Conservation (phyloP, 768 basidiomycete genomes). For the Termitomyces sp. region DNA sequence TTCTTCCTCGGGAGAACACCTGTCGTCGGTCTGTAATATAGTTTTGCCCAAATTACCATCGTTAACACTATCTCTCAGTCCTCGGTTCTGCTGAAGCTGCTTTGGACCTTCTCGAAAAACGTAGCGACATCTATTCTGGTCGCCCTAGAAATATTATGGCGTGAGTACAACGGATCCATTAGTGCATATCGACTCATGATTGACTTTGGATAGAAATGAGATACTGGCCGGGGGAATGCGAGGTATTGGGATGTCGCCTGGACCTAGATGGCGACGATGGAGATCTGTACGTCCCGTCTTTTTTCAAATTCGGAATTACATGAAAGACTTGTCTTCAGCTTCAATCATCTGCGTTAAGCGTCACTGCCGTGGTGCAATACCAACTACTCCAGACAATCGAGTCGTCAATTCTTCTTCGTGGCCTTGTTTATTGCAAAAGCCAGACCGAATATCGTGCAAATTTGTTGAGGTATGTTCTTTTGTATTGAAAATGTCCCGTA, state of each 20-base stretch:
- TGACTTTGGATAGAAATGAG: conserved; percentile 16
- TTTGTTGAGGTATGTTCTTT: conserved; percentile 5
- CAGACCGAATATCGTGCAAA: not conserved
- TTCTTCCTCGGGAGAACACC: conserved; percentile 17
- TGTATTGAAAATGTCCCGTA: not conserved
- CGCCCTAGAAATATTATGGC: conserved; percentile 24
- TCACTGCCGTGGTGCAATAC: conserved; percentile 5
- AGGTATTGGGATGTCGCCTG: conserved; percentile 26
- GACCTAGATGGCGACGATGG: conserved; percentile 26
- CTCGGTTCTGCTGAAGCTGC: conserved; percentile 24
- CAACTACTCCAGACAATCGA: conserved; percentile 10
- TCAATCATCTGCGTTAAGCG: conserved; percentile 5
- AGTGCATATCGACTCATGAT: not conserved
- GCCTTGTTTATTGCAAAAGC: conserved; percentile 5
- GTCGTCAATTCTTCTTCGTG: conserved; percentile 3
- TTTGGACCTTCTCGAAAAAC: conserved; percentile 26
- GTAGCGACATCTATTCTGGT: conserved; percentile 27
- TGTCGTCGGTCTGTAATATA: conserved; percentile 11
- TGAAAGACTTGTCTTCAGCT: not conserved
- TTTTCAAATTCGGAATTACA: not conserved
- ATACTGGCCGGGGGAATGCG: conserved; percentile 26
- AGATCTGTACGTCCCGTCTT: conserved; percentile 18
- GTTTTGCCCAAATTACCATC: not conserved
- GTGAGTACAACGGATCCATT: conserved; percentile 14
- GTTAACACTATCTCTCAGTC: conserved; percentile 6